phyloP scores from a whole-genome alignment of 2,329 filamentous ascomycete species.

The Monosporascus sp. region DNA sequence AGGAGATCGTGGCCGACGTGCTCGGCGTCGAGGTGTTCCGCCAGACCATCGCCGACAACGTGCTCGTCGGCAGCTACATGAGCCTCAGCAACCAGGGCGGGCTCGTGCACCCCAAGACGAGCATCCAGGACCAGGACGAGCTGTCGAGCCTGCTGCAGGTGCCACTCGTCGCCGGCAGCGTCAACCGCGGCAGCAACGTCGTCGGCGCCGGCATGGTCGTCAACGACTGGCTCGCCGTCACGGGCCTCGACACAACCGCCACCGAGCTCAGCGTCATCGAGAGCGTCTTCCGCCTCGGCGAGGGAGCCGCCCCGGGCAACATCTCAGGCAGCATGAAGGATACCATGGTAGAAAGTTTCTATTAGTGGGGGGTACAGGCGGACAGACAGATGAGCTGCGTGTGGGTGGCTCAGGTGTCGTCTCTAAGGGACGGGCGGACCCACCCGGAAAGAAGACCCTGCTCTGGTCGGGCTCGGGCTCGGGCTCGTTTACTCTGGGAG shows the following conservation, averaged over 20 bases:
- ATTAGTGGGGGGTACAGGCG: conserved; percentile 51
- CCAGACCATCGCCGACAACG: conserved; percentile 95
- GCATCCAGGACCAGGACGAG: conserved; percentile 97
- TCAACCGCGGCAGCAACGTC: conserved; percentile 89
- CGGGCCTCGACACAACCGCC: conserved; percentile 90
- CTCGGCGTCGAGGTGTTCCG: conserved; percentile 84
- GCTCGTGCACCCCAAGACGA: conserved; percentile 95
- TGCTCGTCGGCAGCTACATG: conserved; percentile 96
- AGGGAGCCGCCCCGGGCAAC: conserved; percentile 72
- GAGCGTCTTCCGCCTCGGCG: conserved; percentile 89
- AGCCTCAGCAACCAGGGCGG: conserved; percentile 91
- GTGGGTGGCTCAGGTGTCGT: conserved; percentile 1
- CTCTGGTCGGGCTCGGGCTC: no score
- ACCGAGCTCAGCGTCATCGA: conserved; percentile 96
- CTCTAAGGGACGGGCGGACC: not conserved
- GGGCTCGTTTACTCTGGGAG: no score
- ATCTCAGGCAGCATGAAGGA: conserved; percentile 89
- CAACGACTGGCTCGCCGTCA: conserved; percentile 96
- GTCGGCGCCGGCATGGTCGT: conserved; percentile 97
- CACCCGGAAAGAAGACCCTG: no score
- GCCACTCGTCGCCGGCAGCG: conserved; percentile 85
- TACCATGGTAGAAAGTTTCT: conserved; percentile 98
- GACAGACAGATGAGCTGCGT: not conserved
- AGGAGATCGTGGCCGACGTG: conserved; percentile 97
- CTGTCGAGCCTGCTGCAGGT: conserved; percentile 90